Percentiles rank a stretch among this genome's conserved stretches.
These are phyloP conservation scores for Yamadazyma oceani DNA, from an alignment of 1,139 yeast genomes.

Conservation along the genomic window DNA sequence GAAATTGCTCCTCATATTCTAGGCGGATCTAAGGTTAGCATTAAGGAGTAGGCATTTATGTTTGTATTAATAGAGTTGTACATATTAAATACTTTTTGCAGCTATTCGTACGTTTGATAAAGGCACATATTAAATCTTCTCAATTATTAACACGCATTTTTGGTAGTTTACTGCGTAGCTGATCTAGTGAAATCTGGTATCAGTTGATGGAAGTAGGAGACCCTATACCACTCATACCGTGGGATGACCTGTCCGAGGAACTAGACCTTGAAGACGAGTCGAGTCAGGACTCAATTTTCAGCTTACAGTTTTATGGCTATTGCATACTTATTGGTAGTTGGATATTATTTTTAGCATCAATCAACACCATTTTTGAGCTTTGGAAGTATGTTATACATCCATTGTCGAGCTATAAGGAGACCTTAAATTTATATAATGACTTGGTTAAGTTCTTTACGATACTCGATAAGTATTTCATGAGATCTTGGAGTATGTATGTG, in stretches of 20 bases:
- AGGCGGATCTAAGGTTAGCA: constrained; percentile 40
- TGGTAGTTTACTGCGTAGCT: too few relatives aligned
- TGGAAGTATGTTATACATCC: constrained; percentile 47
- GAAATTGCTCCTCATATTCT: constrained; percentile 74
- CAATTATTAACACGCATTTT: too few relatives aligned
- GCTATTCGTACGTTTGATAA: neutral
- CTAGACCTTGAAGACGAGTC: constrained; percentile 1
- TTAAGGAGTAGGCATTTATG: constrained; percentile 14
- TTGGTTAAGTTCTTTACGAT: constrained; percentile 18
- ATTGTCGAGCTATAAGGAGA: constrained; percentile 15
- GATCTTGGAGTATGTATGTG: constrained; percentile 55
- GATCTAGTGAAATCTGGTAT: too few relatives aligned
- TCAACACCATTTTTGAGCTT: constrained; percentile 42
- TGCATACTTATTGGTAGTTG: constrained; percentile 37
- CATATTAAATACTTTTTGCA: neutral
- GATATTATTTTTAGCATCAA: constrained; percentile 40
- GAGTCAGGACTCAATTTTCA: neutral
- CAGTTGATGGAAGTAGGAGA: constrained; percentile 9
- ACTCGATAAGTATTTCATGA: constrained; percentile 49
- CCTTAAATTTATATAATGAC: constrained; percentile 15
- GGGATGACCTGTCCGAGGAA: constrained; percentile 11
- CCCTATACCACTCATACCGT: constrained; percentile 18
- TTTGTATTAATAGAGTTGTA: constrained; percentile 3
- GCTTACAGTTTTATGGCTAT: constrained; percentile 40
- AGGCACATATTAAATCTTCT: too few relatives aligned